Evolutionary conservation across 306 rosid genomes (phyloP), one percentile per base, ranked within the genome.

Genomic region (Abrus pulchellus): DNA sequence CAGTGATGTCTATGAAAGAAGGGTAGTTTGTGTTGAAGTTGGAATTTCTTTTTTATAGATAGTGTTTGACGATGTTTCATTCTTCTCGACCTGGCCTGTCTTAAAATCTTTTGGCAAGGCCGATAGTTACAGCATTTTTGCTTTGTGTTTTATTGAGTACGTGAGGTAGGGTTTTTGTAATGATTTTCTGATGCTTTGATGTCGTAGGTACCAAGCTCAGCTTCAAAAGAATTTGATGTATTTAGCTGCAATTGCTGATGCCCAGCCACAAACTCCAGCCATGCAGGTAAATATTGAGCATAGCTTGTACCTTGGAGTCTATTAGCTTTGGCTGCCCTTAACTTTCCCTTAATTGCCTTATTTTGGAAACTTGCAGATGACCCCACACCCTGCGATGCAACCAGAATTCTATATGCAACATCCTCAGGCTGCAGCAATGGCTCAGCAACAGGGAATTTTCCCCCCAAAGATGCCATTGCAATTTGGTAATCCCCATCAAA

Each of bases 141-240:
- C 60, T 54, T 54, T 4, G 60, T 52, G 57, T 52, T 52, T 52
- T 52, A 44, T 44, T 44, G 49, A 44, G 3, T 52, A 32, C 33
- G 5, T 60, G 54, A 44, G 44, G 0, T 10, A 14, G 38, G 52
- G 53, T 76, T 83, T 56, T 68, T 9, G 50, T 68, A 48, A 53
- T 54, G 61, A 48, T 67, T 67, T 20, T 30, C 53, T 63, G 20
- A 76, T 67, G 61, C 20, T 84, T 73, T 78, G 57, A 61, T 77
- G 20, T 40, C 61, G 70, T 72, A 96, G 99, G 91, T 93, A 92
- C 85, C 99, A 93, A 84, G 94, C 97, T 77, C 98, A 90, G 86
- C 99, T 96, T 84, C 99, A 96, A 85, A 96, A 92, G 90, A 96
- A 96, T 87, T 88, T 96, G 83, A 96, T 96, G 98, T 93, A 96